Conservation (phyloP, 2,329 filamentous ascomycete genomes). For the Epichloe gansuensis region DNA sequence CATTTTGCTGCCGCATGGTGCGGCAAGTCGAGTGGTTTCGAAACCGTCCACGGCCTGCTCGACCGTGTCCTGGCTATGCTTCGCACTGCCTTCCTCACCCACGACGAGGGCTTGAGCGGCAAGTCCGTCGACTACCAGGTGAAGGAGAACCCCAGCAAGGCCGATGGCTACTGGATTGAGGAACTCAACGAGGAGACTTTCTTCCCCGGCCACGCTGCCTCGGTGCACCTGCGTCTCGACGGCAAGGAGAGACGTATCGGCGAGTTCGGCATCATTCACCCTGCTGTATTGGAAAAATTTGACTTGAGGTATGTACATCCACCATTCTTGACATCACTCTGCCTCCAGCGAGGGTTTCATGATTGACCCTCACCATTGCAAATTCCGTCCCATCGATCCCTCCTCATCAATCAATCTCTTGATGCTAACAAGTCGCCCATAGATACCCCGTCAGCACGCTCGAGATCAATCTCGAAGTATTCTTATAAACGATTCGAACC, state of each 20-base stretch:
- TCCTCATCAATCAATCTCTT: background rate
- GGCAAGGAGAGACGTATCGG: slow-evolving; percentile 70
- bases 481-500: slow-evolving; percentile 46
- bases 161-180: slow-evolving; percentile 84
- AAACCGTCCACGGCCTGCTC: slow-evolving; percentile 85
- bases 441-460: slow-evolving; percentile 86
- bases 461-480: slow-evolving; percentile 88
- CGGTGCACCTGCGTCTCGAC: slow-evolving; percentile 62
- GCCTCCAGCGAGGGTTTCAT: too few relatives aligned
- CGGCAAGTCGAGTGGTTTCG: slow-evolving; percentile 87
- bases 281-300: slow-evolving; percentile 84
- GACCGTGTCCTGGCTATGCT: slow-evolving; percentile 92
- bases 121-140: slow-evolving; percentile 41
- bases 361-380: too few relatives aligned
- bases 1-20: slow-evolving; percentile 96
- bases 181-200: slow-evolving; percentile 85
- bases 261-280: slow-evolving; percentile 88
- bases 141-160: slow-evolving; percentile 39
- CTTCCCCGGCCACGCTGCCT: slow-evolving; percentile 79
- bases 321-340: background rate
- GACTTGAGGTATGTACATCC: slow-evolving; percentile 54
- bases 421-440: background rate
- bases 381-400: background rate
- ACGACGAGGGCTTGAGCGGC: slow-evolving; percentile 51
- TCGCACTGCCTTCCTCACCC: slow-evolving; percentile 63